Base-by-base conservation (phyloP, 495 filamentous ascomycete species). In the Aspergillus carlsbadensis region DNA sequence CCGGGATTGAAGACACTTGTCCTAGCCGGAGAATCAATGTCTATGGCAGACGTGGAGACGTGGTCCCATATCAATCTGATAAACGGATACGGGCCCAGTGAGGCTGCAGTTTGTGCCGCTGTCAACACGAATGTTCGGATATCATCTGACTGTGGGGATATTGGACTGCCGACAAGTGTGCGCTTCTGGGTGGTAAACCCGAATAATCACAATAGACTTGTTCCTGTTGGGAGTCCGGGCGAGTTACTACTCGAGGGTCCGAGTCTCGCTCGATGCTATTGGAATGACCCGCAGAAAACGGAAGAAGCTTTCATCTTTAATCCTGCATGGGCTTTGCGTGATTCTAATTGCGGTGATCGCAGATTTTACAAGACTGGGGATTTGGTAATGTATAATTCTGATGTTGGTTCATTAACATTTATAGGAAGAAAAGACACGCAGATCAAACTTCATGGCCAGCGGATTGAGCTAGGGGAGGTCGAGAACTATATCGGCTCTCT, bases 301-400 rank as follows among this genome's bases (percentile, higher is more conserved):
- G 67, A 70, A 40, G 67, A 72, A 39, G 67, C 71, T 7, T 81
- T 79, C 48, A 74, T 81, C 13, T 71, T 67, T 35, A 65, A 78
- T 49, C 74, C 73, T 31, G 62, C 60, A 2, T 79, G 75, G 75
- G 62, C 67, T 13, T 65, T 60, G 44, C 48, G 60, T 2, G 58
- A 65, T 24, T 53, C 52, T 6, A 37, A 17, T 33, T 48, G 50
- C 20, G 51, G 35, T 4, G 63, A 65, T 5, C 78, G 84, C 5
- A 74, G 84, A 44, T 67, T 89, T 15, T 90, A 90, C 65, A 87
- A 85, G 67, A 87, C 85, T 1, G 85, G 86, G 4, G 86, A 89
- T 61, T 61, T 87, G 26, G 84, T 84, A 7, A 73, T 77, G 24
- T 86, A 88, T 54, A 72, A 78, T 24, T 79, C 82, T n/a, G 81